Evolutionary conservation across 2,329 filamentous ascomycete genomes (phyloP), one percentile per base, ranked within the genome.

Genomic region (Aspergillus sergii): DNA sequence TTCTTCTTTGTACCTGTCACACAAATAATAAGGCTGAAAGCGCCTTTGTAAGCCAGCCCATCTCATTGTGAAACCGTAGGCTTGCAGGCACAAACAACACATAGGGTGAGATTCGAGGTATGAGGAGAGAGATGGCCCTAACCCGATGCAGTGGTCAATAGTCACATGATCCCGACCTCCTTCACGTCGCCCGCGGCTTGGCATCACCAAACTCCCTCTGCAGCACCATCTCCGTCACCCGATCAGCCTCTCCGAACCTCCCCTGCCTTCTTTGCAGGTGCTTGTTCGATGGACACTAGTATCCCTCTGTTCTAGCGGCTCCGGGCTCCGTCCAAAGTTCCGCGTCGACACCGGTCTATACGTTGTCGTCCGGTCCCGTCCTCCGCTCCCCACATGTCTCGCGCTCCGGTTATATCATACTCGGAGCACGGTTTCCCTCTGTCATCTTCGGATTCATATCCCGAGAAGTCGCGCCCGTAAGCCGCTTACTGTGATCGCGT

Each of bases 311-410:
- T 63, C 46, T 72, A 72, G 61, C 64, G 60, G 64, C 65, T 60
- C 61, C 63, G 62, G 67, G 64, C 58, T 64, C 59, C 63, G 60
- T 68, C 58, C 65, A 64, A 58, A 60, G 67, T 64, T 65, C 43
- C 64, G 64, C 63, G 61, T 69, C 66, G 66, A 68, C 61, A 70
- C 70, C 67, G 69, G 67, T 67, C 65, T 63, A 69, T 69, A 71
- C 68, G 66, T 71, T 59, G 69, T 69, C 63, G 69, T 70, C 68
- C 72, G 67, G 69, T 67, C 68, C 72, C 69, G 71, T 70, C 71
- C 71, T 72, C 73, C 73, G 72, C 74, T 79, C 77, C 76, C 78
- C 78, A 79, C 77, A 79, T 79, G 77, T 79, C 77, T 79, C 73
- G 77, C 77, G 72, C 77, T 73, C 76, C 76, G 74, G 74, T 71